Conservation (phyloP, 2,329 filamentous ascomycete species). For the Pseudohalonectria lignicola region DNA sequence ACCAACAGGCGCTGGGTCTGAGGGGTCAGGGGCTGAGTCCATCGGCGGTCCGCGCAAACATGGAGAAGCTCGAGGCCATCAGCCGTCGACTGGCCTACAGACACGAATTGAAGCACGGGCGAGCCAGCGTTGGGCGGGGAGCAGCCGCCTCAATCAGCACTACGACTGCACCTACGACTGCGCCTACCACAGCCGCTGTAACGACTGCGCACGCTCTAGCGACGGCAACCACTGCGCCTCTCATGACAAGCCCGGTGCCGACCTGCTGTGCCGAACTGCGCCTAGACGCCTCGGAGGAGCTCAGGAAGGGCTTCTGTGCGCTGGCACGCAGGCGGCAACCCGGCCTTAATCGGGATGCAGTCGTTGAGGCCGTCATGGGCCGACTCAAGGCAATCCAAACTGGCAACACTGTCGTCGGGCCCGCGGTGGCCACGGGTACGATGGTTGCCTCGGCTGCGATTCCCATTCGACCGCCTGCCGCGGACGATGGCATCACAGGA, state of each 20-base stretch:
- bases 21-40: slow-evolving; percentile 20
- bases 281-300: slow-evolving; percentile 32
- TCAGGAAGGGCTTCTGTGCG: slow-evolving; percentile 38
- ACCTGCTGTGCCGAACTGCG: slow-evolving; percentile 38
- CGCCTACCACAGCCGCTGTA: too few relatives aligned
- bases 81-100: slow-evolving; percentile 30
- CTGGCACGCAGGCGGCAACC: slow-evolving; percentile 28
- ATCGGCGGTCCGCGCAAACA: slow-evolving; percentile 20
- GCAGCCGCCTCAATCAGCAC: too few relatives aligned
- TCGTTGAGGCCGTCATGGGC: slow-evolving; percentile 34
- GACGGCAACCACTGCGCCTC: slow-evolving; percentile 34
- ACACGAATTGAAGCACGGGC: slow-evolving; percentile 34
- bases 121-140: too few relatives aligned
- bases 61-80: slow-evolving; percentile 24
- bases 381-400: slow-evolving; percentile 9
- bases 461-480: slow-evolving; percentile 14
- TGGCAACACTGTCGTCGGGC: not conserved
- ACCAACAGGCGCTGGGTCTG: slow-evolving; percentile 27
- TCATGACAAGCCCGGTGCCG: slow-evolving; percentile 12
- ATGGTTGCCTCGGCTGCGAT: too few relatives aligned
- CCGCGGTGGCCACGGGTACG: not conserved
- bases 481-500: slow-evolving; percentile 41
- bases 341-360: slow-evolving; percentile 28
- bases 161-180: too few relatives aligned
- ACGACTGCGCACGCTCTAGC: slow-evolving; percentile 28